Percentiles rank a stretch among this genome's conserved stretches.
Conservation (phyloP, 441 rosid species). For the Jatropha multifida region DNA sequence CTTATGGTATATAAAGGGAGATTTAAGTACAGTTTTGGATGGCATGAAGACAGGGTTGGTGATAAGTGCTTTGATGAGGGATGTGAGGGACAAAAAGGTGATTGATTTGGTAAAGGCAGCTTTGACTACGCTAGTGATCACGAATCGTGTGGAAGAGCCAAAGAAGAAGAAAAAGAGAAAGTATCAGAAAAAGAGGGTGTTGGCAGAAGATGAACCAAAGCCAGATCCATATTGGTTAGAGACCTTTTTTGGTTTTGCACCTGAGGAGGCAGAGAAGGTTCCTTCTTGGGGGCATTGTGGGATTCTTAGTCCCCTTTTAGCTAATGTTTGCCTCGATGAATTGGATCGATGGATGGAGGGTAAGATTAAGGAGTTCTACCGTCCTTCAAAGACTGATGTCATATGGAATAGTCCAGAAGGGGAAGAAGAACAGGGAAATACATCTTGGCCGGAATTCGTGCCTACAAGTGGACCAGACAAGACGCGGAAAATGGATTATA, state of each 20-base stretch:
- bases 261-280: slow-evolving; percentile 88
- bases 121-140: slow-evolving; percentile 75
- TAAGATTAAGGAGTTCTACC: slow-evolving; percentile 80
- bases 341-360: slow-evolving; percentile 84
- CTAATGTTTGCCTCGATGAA: slow-evolving; percentile 88
- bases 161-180: slow-evolving; percentile 83
- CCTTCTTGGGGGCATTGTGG: slow-evolving; percentile 98
- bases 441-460: slow-evolving; percentile 97
- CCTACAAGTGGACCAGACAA: slow-evolving; percentile 98
- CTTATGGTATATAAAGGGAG: slow-evolving; percentile 88
- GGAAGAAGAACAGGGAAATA: slow-evolving; percentile 90
- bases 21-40: slow-evolving; percentile 83
- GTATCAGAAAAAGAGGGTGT: slow-evolving; percentile 85
- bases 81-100: slow-evolving; percentile 90
- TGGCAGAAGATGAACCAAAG: slow-evolving; percentile 96
- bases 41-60: slow-evolving; percentile 88
- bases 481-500: slow-evolving; percentile 84
- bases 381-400: slow-evolving; percentile 83
- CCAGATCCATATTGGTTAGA: slow-evolving; percentile 99
- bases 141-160: slow-evolving; percentile 43
- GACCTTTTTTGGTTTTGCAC: slow-evolving; percentile 91
- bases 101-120: slow-evolving; percentile 83
- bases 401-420: slow-evolving; percentile 91
- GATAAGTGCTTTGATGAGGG: slow-evolving; percentile 83
- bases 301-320: slow-evolving; percentile 82